Evolutionary conservation across 371 early-diverging fungal genomes (phyloP).

Genomic region (Mortierella polycephala): DNA sequence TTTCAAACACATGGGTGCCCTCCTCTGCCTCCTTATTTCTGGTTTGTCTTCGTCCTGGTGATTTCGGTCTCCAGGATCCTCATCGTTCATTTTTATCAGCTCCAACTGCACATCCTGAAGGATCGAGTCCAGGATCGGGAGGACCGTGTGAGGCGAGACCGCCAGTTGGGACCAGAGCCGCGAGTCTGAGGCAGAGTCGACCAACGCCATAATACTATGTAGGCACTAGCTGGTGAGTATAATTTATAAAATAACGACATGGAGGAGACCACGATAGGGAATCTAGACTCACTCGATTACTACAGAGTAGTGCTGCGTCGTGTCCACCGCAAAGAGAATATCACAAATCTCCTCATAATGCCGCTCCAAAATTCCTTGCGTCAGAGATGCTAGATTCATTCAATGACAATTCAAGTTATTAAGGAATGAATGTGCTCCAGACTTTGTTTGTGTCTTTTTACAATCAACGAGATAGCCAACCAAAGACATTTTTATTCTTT

Average conservation of each 20-base stretch:
- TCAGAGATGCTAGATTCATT: constrained; percentile 7
- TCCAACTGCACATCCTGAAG: constrained; percentile 48
- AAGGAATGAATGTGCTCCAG: not conserved
- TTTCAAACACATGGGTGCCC: constrained; percentile 31
- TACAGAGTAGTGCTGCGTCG: constrained; percentile 40
- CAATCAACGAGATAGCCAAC: not conserved
- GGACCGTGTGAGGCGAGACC: constrained; percentile 39
- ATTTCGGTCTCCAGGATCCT: not conserved
- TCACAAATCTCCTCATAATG: constrained; percentile 39
- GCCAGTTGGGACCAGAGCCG: constrained; percentile 32
- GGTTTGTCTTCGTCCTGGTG: not conserved
- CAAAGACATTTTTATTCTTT: not conserved
- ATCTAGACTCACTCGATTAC: constrained; percentile 38
- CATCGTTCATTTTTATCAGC: constrained; percentile 16
- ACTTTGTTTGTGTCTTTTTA: not conserved
- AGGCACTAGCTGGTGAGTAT: too few relatives aligned
- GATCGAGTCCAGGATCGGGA: constrained; percentile 41
- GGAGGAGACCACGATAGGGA: not conserved
- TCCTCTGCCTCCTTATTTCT: not conserved
- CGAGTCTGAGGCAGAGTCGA: constrained; percentile 33
- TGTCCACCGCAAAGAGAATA: constrained; percentile 31
- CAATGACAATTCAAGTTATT: not conserved
- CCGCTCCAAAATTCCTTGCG: constrained; percentile 28
- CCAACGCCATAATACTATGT: constrained; percentile 33
- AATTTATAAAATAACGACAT: not conserved